These are phyloP conservation scores for Tillandsia leiboldiana DNA, from an alignment of 176 grass and related monocot species.

Conservation along the genomic window DNA sequence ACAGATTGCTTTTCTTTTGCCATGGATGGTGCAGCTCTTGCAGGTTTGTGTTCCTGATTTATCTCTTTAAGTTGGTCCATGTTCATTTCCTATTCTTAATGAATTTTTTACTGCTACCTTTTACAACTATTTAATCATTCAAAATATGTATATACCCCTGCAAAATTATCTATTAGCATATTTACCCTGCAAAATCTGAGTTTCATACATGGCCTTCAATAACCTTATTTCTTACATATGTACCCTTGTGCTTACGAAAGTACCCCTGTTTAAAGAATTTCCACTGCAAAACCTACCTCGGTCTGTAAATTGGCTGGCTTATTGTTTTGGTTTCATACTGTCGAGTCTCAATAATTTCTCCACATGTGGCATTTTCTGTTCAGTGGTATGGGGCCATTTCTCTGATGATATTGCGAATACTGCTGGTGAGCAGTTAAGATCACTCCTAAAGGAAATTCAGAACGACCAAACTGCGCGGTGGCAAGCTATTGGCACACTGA, in stretches of 20 bases:
- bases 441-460: conserved; percentile 41
- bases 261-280: too few species aligned
- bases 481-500: conserved; percentile 64
- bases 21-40: conserved; percentile 56
- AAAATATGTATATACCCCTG: neutral
- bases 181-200: too few species aligned
- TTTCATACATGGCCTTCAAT: too few species aligned
- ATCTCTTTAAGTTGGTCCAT: neutral
- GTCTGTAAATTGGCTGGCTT: neutral
- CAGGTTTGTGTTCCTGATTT: conserved; percentile 43
- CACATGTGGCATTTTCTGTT: conserved; percentile 11
- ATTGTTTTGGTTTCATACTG: neutral
- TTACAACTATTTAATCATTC: too few species aligned
- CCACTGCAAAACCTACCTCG: too few species aligned
- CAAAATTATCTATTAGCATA: neutral
- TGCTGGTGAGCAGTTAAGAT: conserved; percentile 33
- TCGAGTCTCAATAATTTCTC: neutral
- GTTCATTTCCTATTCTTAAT: conserved; percentile 6
- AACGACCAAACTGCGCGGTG: conserved; percentile 39
- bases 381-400: conserved; percentile 59
- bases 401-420: conserved; percentile 45
- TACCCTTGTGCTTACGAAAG: too few species aligned
- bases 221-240: too few species aligned
- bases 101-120: neutral
- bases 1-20: conserved; percentile 41